Base-by-base conservation (phyloP, 345 rosid genomes). In the Aquilaria yunnanensis region DNA sequence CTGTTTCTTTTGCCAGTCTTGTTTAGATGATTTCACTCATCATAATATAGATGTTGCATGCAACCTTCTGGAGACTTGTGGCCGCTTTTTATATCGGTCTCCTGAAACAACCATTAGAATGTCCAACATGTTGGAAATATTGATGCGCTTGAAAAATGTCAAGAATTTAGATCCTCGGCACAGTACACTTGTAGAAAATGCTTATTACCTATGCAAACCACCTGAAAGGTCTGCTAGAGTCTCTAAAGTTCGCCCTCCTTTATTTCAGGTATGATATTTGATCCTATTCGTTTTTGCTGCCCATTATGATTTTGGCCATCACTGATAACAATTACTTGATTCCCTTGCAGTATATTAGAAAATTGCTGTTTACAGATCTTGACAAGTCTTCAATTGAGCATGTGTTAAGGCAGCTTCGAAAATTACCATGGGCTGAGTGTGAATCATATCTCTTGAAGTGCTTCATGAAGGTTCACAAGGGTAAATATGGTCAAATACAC, bases 111-210 rank as follows among this genome's bases (percentile, higher is more conserved):
- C 87, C 33, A 76, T 87, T 37, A 84, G 96, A 72, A 91, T 95
- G 97, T 82, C 96, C 65, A 95, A 91, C 75, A 90, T 95, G 96
- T 76, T 91, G 80, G 99, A 95, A 80, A 95, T 95, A 75, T 78
- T 95, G 74, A 91, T 95, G 99, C 99, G 99, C 64, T 77, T 95
- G 83, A 95, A 95, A 84, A 95, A 95, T 83, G 99, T 95, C 49
- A 95, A 95, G 74, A 91, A 89, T 79, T 76, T 95, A 83, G 98
- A 91, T 77, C 97, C 99, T 60, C 93, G 99, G 43, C 99, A 89
- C 66, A 90, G 85, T 67, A 95, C 96, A 54, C 94, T 95, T 61
- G 97, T 95, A 63, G 99, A 95, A 87, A 95, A 95, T 83, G 97
- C 98, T 65, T 95, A 95, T 67, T 95, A 90, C 77, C 79, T 95